These are phyloP conservation scores for Vinca minor DNA, from an alignment of 257 asterid genomes.

Conservation along the genomic window DNA sequence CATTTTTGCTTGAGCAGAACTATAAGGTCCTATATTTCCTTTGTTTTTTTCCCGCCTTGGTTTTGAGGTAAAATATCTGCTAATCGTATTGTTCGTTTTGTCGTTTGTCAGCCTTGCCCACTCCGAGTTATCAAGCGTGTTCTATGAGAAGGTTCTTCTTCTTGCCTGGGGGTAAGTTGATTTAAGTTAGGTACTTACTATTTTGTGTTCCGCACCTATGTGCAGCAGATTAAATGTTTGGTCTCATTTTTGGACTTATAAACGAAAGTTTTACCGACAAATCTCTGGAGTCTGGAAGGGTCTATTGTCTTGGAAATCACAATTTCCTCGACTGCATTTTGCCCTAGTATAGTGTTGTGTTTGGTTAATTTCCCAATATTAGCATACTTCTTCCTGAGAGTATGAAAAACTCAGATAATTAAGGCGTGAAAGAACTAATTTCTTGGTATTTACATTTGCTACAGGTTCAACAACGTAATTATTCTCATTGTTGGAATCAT, in stretches of 20 bases:
- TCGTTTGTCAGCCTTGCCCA: slow-evolving; percentile 75
- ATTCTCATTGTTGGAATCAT: slow-evolving; percentile 65
- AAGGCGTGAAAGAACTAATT: neutral
- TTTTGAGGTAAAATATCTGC: slow-evolving; percentile 3
- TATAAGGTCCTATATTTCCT: no score
- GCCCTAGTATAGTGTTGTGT: neutral
- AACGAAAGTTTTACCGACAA: neutral
- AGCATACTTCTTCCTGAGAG: no score
- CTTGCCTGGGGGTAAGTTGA: slow-evolving; percentile 91
- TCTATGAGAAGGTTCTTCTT: slow-evolving; percentile 91
- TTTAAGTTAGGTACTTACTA: slow-evolving; percentile 6
- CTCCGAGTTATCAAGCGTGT: slow-evolving; percentile 81
- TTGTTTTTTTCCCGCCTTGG: neutral
- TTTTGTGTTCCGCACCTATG: neutral
- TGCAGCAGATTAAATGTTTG: neutral
- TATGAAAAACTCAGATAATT: no score
- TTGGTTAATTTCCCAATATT: no score
- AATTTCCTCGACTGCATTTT: neutral
- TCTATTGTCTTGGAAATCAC: neutral
- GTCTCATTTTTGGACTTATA: neutral
- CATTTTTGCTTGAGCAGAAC: neutral
- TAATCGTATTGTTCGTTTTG: slow-evolving; percentile 10
- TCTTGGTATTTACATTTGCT: slow-evolving; percentile 4
- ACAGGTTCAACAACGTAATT: slow-evolving; percentile 71
- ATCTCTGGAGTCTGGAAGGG: neutral